Evolutionary conservation across 345 rosid genomes (phyloP), one percentile per base, ranked within the genome.

Genomic region (Brassica cretica): DNA sequence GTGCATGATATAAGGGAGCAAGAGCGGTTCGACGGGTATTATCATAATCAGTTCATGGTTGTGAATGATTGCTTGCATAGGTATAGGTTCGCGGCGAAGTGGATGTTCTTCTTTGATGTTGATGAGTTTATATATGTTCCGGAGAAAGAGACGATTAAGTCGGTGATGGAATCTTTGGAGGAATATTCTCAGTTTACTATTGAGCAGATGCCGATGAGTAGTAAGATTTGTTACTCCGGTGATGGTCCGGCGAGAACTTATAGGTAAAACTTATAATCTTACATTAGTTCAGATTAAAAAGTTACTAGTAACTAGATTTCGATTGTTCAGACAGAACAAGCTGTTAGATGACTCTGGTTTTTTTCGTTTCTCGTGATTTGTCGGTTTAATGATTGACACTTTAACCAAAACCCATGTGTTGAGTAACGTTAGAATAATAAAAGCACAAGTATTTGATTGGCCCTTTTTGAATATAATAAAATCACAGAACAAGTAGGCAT

Each of bases 41-140:
- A 94, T 68, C 97, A 94, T 76, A 94, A 94, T 25, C 98, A 94
- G 78, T 94, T 94, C 85, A 77, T 94, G 93, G 90, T 94, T 67
- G 93, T 94, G 18, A 94, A 94, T 63, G 97, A 94, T 71, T 94
- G 98, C 75, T 76, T 94, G 77, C 98, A 92, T 71, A 78, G 96
- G 33, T 90, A 94, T 83, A 88, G 84, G 71, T 89, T 88, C 75
- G 78, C 70, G 90, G 65, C 97, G 0, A 89, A 86, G 80, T 94
- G 98, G 98, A 90, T 92, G 78, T 91, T 93, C 89, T 93, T 93
- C 89, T 93, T 90, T 46, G 98, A 93, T 64, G 87, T 91, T 29
- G 97, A 94, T 75, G 98, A 94, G 83, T 94, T 66, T 60, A 77
- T 94, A 33, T 85, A 87, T 64, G 87, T 90, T 27, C 86, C 90